phyloP scores from a whole-genome alignment of 805 yeast genomes.

The Pichia occidentalis region DNA sequence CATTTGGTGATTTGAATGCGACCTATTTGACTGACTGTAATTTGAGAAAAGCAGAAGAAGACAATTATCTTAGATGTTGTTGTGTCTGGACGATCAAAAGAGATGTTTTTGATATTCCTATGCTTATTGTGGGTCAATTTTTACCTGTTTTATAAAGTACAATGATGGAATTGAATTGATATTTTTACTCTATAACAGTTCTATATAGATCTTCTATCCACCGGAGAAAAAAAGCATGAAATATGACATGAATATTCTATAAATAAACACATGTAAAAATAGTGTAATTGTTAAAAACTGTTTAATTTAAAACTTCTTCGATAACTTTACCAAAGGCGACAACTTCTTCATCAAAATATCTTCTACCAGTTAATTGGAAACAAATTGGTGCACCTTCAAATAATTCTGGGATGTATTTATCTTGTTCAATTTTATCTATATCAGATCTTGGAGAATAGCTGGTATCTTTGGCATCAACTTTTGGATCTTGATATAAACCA shows the following conservation, averaged over 20 bases:
- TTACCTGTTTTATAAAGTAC: constrained; percentile 46
- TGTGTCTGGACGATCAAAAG: constrained; percentile 82
- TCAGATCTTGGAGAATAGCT: constrained; percentile 37
- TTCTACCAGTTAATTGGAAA: constrained; percentile 46
- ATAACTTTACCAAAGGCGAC: constrained; percentile 33
- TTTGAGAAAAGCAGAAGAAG: constrained; percentile 32
- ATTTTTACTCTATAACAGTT: not conserved
- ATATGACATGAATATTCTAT: no score
- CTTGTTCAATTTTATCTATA: constrained; percentile 43
- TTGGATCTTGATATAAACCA: constrained; percentile 48
- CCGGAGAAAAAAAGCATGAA: not conserved
- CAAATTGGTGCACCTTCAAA: constrained; percentile 50
- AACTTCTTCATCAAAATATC: constrained; percentile 52
- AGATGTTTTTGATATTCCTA: constrained; percentile 78
- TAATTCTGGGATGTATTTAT: constrained; percentile 40
- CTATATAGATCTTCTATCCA: not conserved
- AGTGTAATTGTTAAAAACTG: no score
- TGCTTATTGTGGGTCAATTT: constrained; percentile 78
- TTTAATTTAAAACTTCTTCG: constrained; percentile 23
- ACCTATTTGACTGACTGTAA: constrained; percentile 47
- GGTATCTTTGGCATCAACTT: constrained; percentile 41
- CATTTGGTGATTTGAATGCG: constrained; percentile 59
- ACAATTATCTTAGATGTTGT: constrained; percentile 49
- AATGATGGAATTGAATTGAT: not conserved
- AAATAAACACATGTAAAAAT: not conserved